These are phyloP conservation scores for Chenopodium formosanum DNA, from an alignment of 148 eudicot genomes.

Conservation along the genomic window DNA sequence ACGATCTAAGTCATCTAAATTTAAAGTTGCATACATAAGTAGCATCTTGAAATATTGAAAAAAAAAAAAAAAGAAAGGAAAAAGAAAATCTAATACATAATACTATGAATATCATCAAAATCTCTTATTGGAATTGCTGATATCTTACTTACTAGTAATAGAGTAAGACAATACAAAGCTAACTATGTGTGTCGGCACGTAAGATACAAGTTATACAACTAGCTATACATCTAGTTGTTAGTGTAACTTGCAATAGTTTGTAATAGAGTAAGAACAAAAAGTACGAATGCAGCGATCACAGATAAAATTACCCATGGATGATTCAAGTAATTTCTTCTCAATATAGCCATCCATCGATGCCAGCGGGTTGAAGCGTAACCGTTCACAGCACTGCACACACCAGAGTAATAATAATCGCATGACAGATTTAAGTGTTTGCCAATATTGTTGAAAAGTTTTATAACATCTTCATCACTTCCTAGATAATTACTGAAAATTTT, in stretches of 20 bases:
- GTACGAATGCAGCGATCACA: background rate
- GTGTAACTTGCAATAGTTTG: background rate
- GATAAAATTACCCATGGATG: slow-evolving; percentile 31
- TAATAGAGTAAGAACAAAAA: slow-evolving; percentile 21
- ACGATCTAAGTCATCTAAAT: too few species aligned
- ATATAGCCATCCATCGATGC: background rate
- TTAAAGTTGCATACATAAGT: too few species aligned
- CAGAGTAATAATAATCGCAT: background rate
- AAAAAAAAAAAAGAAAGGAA: too few species aligned
- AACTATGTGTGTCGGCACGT: too few species aligned
- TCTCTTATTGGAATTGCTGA: too few species aligned
- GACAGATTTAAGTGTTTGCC: background rate
- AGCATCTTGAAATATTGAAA: too few species aligned
- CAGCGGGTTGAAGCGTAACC: background rate
- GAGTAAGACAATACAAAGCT: too few species aligned
- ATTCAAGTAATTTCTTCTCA: slow-evolving; percentile 13
- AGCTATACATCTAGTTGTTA: too few species aligned
- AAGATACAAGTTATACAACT: too few species aligned
- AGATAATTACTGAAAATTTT: background rate
- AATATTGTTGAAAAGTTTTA: background rate
- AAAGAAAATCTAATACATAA: too few species aligned
- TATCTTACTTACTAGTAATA: too few species aligned
- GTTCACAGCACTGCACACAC: background rate
- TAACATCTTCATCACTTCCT: background rate
- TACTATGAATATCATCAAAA: too few species aligned